A percentile compares a stretch with the other conserved stretches of the same genome.
Evolutionary conservation across 164 flowering plant species (phyloP).

Genomic region (Vitis cinerea): DNA sequence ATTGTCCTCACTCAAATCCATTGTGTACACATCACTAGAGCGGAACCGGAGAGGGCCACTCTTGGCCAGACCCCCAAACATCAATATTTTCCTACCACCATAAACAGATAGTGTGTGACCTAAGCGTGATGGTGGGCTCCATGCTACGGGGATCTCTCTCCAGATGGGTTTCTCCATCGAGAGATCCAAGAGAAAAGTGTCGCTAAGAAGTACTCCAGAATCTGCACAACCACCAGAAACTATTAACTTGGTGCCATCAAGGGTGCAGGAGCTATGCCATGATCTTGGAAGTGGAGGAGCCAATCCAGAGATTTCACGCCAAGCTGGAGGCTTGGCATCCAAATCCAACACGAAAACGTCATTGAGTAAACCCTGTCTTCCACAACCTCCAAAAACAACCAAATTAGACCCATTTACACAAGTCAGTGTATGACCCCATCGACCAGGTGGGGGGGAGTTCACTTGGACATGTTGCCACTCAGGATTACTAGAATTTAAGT

Average conservation of each 20-base stretch:
- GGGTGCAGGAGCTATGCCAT: conserved; percentile 98
- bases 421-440: conserved; percentile 94
- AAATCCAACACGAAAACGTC: conserved; percentile 86
- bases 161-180: conserved; percentile 85
- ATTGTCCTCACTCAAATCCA: conserved; percentile 84
- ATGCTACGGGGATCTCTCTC: conserved; percentile 87
- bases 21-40: conserved; percentile 86
- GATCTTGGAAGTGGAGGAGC: conserved; percentile 93
- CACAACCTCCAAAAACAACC: conserved; percentile 94
- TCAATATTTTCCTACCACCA: conserved; percentile 82
- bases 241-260: conserved; percentile 84
- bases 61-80: conserved; percentile 95
- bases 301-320: conserved; percentile 90
- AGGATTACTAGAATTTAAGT: conserved; percentile 68
- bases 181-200: conserved; percentile 82
- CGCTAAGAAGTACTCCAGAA: conserved; percentile 90
- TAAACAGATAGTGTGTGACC: conserved; percentile 89
- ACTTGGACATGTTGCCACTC: conserved; percentile 88
- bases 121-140: conserved; percentile 89
- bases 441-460: conserved; percentile 91
- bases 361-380: conserved; percentile 80
- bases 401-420: conserved; percentile 79
- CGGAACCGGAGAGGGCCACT: conserved; percentile 86
- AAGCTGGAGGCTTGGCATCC: conserved; percentile 84
- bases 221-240: conserved; percentile 98